A percentile compares a stretch with the other conserved stretches of the same genome.
These are phyloP conservation scores for Mycoemilia scoparia DNA, from an alignment of 192 early-diverging fungal genomes.

Conservation along the genomic window DNA sequence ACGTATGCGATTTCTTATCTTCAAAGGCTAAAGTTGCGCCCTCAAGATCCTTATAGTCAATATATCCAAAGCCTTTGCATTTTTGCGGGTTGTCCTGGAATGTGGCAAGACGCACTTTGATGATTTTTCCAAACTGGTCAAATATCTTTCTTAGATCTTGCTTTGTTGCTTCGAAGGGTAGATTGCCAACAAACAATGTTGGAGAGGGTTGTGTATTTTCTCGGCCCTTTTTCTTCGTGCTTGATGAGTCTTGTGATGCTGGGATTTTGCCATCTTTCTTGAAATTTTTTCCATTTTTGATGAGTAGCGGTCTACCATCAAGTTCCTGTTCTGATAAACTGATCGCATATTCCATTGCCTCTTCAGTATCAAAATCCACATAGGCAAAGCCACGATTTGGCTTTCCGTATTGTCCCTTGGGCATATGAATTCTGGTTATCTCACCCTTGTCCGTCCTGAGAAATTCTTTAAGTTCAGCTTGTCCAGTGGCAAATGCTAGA, in stretches of 20 bases:
- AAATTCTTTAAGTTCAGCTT: conserved; percentile 34
- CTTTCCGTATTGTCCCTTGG: conserved; percentile 15
- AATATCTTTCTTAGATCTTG: conserved; percentile 35
- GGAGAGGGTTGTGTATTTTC: conserved; percentile 38
- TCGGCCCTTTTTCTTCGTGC: conserved; percentile 18
- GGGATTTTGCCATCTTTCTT: conserved; percentile 35
- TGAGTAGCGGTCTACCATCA: conserved; percentile 40
- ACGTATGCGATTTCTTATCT: conserved; percentile 29
- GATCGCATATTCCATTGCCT: conserved; percentile 35
- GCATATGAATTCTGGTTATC: conserved; percentile 21
- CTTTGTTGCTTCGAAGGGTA: conserved; percentile 36
- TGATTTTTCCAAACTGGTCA: conserved; percentile 39
- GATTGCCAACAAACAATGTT: conserved; percentile 49
- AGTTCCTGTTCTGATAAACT: conserved; percentile 39
- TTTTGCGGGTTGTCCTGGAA: conserved; percentile 55
- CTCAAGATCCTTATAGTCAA: conserved; percentile 43
- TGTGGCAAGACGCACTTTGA: conserved; percentile 46
- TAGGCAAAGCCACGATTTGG: conserved; percentile 45
- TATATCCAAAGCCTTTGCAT: conserved; percentile 59
- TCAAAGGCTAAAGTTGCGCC: conserved; percentile 44
- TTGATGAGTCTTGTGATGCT: conserved; percentile 5
- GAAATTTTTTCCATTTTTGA: conserved; percentile 46
- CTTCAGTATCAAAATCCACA: conserved; percentile 40
- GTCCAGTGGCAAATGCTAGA: conserved; percentile 36
- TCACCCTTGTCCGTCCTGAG: conserved; percentile 27